Conservation (phyloP, 495 filamentous ascomycete species). For the Platismatia glauca region DNA sequence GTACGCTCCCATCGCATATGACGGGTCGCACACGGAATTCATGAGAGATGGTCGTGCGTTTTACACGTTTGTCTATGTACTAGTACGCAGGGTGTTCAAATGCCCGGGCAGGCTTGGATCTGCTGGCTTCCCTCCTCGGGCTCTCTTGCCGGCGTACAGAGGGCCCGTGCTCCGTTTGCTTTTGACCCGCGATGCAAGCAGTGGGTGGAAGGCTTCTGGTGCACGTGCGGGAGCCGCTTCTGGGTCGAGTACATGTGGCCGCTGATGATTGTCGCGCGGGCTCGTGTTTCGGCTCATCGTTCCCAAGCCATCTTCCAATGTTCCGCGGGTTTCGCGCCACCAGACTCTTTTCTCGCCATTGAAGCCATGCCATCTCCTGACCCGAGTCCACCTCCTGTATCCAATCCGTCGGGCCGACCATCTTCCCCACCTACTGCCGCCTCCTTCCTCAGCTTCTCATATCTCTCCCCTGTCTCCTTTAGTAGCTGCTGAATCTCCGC, state of each 20-base stretch:
- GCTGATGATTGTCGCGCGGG: neutral
- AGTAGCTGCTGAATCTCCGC: conserved; percentile 73
- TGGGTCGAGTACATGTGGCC: neutral
- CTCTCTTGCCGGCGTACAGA: neutral
- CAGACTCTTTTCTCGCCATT: neutral
- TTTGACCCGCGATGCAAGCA: neutral
- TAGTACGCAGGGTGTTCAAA: neutral
- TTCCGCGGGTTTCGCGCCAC: neutral
- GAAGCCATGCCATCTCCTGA: neutral
- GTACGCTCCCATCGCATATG: too few species aligned
- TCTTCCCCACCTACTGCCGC: conserved; percentile 29
- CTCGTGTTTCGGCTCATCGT: neutral
- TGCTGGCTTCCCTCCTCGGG: neutral
- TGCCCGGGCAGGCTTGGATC: neutral
- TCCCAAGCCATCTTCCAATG: neutral
- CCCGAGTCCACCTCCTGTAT: neutral
- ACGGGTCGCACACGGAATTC: too few species aligned
- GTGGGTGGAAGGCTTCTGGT: neutral
- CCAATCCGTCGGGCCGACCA: neutral
- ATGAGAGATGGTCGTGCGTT: too few species aligned
- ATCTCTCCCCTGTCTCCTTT: conserved; percentile 73
- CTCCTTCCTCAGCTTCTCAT: conserved; percentile 52
- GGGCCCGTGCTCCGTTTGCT: neutral
- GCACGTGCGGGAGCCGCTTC: neutral
- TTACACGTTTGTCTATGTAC: too few species aligned